phyloP scores from a whole-genome alignment of 2,329 filamentous ascomycete species.

The Magnaporthales sp. region DNA sequence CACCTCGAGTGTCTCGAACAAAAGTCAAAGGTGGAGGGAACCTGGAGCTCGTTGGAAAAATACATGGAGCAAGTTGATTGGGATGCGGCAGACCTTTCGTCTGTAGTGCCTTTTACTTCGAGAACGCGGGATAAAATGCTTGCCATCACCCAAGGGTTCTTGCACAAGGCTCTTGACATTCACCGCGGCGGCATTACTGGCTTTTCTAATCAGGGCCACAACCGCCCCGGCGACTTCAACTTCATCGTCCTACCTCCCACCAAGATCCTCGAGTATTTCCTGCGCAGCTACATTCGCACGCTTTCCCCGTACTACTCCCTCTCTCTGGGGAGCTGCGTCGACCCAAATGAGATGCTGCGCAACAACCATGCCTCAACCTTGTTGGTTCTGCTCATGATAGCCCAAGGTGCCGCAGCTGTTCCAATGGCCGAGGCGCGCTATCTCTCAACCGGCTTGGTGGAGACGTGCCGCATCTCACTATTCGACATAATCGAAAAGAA shows the following conservation, averaged over 20 bases:
- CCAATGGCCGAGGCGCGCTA: constrained; percentile 56
- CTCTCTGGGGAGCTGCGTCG: constrained; percentile 48
- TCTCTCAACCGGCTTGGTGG: constrained; percentile 57
- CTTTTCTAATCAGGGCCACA: constrained; percentile 22
- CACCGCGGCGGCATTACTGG: constrained; percentile 43
- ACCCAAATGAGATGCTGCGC: constrained; percentile 59
- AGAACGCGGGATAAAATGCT: constrained; percentile 58
- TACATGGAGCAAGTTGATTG: constrained; percentile 28
- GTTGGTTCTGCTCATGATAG: constrained; percentile 63
- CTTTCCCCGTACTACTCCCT: constrained; percentile 59
- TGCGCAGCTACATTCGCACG: constrained; percentile 57
- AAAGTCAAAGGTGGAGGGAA: constrained; percentile 36
- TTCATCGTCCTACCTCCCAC: constrained; percentile 59
- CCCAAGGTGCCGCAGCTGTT: constrained; percentile 59
- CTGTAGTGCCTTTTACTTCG: constrained; percentile 34
- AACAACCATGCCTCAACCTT: constrained; percentile 59
- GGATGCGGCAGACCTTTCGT: constrained; percentile 26
- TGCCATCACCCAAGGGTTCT: constrained; percentile 62
- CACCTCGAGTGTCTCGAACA: constrained; percentile 42
- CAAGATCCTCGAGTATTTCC: constrained; percentile 58
- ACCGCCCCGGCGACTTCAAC: constrained; percentile 41
- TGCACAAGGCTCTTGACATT: constrained; percentile 62
- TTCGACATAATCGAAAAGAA: constrained; percentile 67
- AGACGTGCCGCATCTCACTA: constrained; percentile 63
- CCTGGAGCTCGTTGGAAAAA: constrained; percentile 35